A percentile compares a stretch with the other conserved stretches of the same genome.
These are phyloP conservation scores for Dittrichia graveolens DNA, from an alignment of 129 eudicot genomes.

Conservation along the genomic window DNA sequence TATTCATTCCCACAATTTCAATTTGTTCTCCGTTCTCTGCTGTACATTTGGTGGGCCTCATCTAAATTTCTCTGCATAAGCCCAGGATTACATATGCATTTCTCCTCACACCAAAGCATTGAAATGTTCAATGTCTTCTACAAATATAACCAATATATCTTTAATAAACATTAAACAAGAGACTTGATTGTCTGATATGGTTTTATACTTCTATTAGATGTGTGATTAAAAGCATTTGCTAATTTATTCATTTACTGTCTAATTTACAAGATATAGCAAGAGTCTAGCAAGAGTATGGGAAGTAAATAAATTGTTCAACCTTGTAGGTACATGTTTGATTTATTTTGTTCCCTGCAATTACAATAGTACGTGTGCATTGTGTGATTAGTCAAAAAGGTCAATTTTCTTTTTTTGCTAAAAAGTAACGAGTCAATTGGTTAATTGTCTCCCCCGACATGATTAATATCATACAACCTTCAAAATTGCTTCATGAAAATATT, in stretches of 20 bases:
- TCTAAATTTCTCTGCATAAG: not conserved
- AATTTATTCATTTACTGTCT: not conserved
- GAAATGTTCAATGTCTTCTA: not conserved
- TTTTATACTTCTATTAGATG: not conserved
- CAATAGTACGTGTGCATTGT: not conserved
- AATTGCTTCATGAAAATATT: too few species aligned
- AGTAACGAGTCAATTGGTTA: too few species aligned
- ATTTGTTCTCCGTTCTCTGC: not conserved
- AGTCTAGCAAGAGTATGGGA: too few species aligned
- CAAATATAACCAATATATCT: slow-evolving; percentile 11
- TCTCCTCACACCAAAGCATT: slow-evolving; percentile 16
- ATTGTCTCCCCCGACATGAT: too few species aligned
- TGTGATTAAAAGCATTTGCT: not conserved
- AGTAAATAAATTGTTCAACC: not conserved
- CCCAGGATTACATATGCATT: not conserved
- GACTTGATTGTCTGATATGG: not conserved
- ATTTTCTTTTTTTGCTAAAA: too few species aligned
- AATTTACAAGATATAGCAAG: not conserved
- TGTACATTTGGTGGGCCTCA: not conserved
- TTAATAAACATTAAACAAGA: not conserved
- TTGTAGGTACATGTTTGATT: not conserved
- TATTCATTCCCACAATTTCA: not conserved
- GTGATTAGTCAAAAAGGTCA: too few species aligned
- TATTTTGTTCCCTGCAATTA: not conserved
- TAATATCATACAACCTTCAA: too few species aligned